These are phyloP conservation scores for Candida saitoana DNA, from an alignment of 805 yeast species.

Conservation along the genomic window DNA sequence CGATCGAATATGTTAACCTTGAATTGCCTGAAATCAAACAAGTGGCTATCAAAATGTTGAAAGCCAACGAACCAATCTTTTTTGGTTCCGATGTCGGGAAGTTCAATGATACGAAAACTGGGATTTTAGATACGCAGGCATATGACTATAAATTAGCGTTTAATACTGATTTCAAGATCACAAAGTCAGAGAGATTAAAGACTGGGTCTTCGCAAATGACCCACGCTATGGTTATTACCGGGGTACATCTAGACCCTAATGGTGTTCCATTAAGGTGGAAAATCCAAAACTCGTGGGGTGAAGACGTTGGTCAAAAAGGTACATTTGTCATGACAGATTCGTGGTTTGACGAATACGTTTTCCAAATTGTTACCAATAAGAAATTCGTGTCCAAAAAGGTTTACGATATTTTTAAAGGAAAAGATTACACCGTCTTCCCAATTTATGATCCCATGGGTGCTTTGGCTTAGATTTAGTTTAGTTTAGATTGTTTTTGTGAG, in stretches of 20 bases:
- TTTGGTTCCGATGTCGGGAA: constrained; percentile 90
- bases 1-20: constrained; percentile 67
- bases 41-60: constrained; percentile 63
- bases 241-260: constrained; percentile 63
- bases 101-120: constrained; percentile 57
- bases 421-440: constrained; percentile 32
- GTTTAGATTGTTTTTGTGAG: not conserved
- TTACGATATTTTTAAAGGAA: constrained; percentile 32
- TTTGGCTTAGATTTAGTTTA: constrained; percentile 23
- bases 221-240: constrained; percentile 86
- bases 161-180: constrained; percentile 47
- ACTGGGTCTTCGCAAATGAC: constrained; percentile 78
- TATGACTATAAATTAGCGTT: constrained; percentile 62
- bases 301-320: constrained; percentile 37
- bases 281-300: constrained; percentile 44
- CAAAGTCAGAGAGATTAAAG: constrained; percentile 65
- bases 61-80: constrained; percentile 74
- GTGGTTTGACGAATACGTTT: constrained; percentile 42
- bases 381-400: constrained; percentile 33
- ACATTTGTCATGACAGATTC: constrained; percentile 40
- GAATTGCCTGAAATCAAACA: constrained; percentile 55
- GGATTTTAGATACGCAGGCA: constrained; percentile 67
- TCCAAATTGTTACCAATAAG: constrained; percentile 38
- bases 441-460: constrained; percentile 43
- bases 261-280: constrained; percentile 42